Evolutionary conservation across 202 grass and related monocot genomes (phyloP), one percentile per base, ranked within the genome.

Genomic region (Schoenoplectus triqueter): DNA sequence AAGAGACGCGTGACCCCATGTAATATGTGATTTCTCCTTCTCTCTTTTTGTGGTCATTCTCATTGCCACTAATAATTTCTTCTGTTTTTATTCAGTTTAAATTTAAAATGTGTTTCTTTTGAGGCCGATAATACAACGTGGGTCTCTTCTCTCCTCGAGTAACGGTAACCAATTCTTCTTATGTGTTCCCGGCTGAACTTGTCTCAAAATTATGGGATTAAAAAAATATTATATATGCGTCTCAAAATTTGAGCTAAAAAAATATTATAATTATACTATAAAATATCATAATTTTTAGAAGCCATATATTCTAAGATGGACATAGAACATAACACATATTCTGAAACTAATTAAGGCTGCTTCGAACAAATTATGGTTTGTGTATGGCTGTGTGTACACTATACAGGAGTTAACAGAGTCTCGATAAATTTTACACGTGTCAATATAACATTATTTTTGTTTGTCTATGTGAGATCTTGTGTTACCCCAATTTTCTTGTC

Each of bases 1-100:
- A 45, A 57, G 73, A 59, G 73, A 78, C 73, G 73, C 54, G 75
- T 79, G 75, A 79, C 55, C 2, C 45, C 65, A 54, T 83, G 81
- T 83, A 50, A 83, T 70, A 57, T 69, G 21, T 59, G 21, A 31
- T 69, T 83, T 45, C 42, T 71, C 3, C 54, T 56, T 11, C 3
- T 66, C 4, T 41, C 10, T 69, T 62, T 65, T 74, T 78, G 75
- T 59, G 75, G 75, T 61, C 75, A 44, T 79, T 61, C 75, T 61
- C 55, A 69, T 83, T 18, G 64, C 81, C 81, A 83, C 66, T 71
- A 59, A 83, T 82, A 56, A 69, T 39, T 71, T 68, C 18, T 0
- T 57, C 52, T 15, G 74, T 2, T 78, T 78, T 60, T 78, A 59
- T 60, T 78, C 54, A 61, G 55, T 61, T 62, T 60, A 44, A 31